A percentile compares a stretch with the other conserved stretches of the same genome.
These are phyloP conservation scores for Mycena vitilis DNA, from an alignment of 768 basidiomycete species.

Conservation along the genomic window DNA sequence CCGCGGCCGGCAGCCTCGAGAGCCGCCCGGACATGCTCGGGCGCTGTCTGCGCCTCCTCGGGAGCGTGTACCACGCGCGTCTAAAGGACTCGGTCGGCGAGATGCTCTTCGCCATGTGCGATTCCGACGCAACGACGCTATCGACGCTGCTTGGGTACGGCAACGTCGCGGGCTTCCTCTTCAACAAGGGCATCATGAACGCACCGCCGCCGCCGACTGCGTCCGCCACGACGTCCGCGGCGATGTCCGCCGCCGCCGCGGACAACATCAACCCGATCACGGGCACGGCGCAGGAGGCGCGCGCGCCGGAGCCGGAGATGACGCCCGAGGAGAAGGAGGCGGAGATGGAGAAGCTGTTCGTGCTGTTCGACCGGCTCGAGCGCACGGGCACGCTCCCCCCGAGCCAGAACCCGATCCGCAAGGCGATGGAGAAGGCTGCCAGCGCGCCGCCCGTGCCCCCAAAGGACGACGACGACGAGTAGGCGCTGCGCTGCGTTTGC, in stretches of 20 bases:
- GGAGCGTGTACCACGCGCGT: slow-evolving; percentile 76
- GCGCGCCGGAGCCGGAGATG: slow-evolving; percentile 68
- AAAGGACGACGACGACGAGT: slow-evolving; percentile 3
- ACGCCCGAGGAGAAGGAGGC: slow-evolving; percentile 94
- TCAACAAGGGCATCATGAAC: slow-evolving; percentile 86
- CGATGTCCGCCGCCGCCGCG: slow-evolving; percentile 48
- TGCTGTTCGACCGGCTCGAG: slow-evolving; percentile 91
- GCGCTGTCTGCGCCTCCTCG: slow-evolving; percentile 80
- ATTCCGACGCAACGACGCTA: slow-evolving; percentile 82
- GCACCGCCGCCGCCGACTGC: slow-evolving; percentile 58
- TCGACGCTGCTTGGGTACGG: slow-evolving; percentile 92
- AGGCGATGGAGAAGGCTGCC: slow-evolving; percentile 63
- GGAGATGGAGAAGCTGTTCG: slow-evolving; percentile 93
- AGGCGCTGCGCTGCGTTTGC: background rate
- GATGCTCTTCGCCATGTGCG: slow-evolving; percentile 86
- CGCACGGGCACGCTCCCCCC: slow-evolving; percentile 75
- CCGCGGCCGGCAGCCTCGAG: slow-evolving; percentile 72
- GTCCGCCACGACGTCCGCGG: slow-evolving; percentile 45
- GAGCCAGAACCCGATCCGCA: slow-evolving; percentile 78
- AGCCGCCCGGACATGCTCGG: slow-evolving; percentile 80
- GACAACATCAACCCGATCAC: slow-evolving; percentile 86
- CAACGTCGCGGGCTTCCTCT: slow-evolving; percentile 94
- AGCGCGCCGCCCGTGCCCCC: background rate
- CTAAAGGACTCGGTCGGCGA: slow-evolving; percentile 87
- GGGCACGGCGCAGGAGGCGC: slow-evolving; percentile 67